These are phyloP conservation scores for Monosporozyma aquatica DNA, from an alignment of 805 yeast genomes.

Conservation along the genomic window DNA sequence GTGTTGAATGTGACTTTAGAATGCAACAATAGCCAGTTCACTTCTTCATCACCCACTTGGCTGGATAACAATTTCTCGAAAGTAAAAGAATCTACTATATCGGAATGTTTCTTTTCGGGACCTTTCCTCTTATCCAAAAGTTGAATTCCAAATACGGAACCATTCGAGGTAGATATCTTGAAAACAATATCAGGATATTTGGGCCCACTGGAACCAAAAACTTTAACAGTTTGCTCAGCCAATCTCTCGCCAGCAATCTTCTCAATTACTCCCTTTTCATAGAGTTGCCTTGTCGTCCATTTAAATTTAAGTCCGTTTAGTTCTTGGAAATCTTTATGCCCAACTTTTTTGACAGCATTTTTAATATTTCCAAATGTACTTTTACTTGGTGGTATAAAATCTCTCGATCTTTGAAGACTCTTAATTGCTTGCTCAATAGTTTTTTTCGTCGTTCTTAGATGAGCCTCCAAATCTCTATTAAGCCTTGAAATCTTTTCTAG, in stretches of 20 bases:
- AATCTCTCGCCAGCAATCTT: slow-evolving; percentile 48
- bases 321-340: slow-evolving; percentile 23
- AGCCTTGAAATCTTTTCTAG: slow-evolving; percentile 38
- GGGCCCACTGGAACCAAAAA: slow-evolving; percentile 35
- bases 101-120: slow-evolving; percentile 14
- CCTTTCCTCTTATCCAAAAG: slow-evolving; percentile 35
- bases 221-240: slow-evolving; percentile 31
- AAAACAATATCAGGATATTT: slow-evolving; percentile 61
- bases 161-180: slow-evolving; percentile 65
- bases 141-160: slow-evolving; percentile 56
- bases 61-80: slow-evolving; percentile 62
- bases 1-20: slow-evolving; percentile 64
- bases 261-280: slow-evolving; percentile 60
- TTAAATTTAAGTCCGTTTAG: slow-evolving; percentile 48
- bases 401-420: slow-evolving; percentile 35
- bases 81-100: slow-evolving; percentile 41
- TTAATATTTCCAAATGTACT: slow-evolving; percentile 32
- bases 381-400: slow-evolving; percentile 23
- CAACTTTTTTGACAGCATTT: slow-evolving; percentile 32
- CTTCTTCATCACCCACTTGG: slow-evolving; percentile 59
- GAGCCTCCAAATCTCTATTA: slow-evolving; percentile 34
- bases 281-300: slow-evolving; percentile 66
- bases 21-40: slow-evolving; percentile 48
- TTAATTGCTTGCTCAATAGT: slow-evolving; percentile 45
- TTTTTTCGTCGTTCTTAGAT: slow-evolving; percentile 35